Evolutionary conservation across 352 stramenopile species (phyloP).

Genomic region (Phytophthora sojae): DNA sequence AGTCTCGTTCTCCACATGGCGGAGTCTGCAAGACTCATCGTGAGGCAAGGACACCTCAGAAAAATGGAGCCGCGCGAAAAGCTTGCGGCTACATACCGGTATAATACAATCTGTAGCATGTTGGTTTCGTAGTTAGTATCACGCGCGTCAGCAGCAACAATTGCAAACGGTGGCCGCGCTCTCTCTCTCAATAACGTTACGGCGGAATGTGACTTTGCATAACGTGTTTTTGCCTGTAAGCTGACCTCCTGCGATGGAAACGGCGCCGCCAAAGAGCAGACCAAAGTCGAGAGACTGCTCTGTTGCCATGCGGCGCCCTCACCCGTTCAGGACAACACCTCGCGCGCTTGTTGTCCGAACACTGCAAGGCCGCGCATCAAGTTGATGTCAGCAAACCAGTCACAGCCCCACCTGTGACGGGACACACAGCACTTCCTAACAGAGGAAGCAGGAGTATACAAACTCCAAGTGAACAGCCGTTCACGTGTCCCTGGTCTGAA

Average conservation of each 20-base stretch:
- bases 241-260: slow-evolving; percentile 6
- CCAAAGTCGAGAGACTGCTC: slow-evolving; percentile 9
- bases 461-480: too few relatives aligned
- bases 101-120: too few relatives aligned
- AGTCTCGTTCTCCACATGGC: background rate
- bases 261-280: background rate
- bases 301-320: slow-evolving; percentile 1
- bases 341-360: background rate
- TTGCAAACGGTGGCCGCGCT: background rate
- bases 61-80: too few relatives aligned
- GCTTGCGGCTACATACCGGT: too few relatives aligned
- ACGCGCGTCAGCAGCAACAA: background rate
- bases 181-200: slow-evolving; percentile 1
- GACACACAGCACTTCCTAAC: too few relatives aligned
- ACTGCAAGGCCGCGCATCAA: background rate
- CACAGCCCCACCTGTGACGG: slow-evolving; percentile 11
- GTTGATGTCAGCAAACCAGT: background rate
- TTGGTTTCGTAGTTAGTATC: background rate
- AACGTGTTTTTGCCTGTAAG: slow-evolving; percentile 10
- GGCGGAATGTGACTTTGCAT: slow-evolving; percentile 17
- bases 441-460: too few relatives aligned
- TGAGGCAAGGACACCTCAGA: too few relatives aligned
- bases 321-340: background rate
- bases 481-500: too few relatives aligned
- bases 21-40: background rate